phyloP scores from a whole-genome alignment of 1,139 yeast genomes.

The Tardiomyces depauwii region DNA sequence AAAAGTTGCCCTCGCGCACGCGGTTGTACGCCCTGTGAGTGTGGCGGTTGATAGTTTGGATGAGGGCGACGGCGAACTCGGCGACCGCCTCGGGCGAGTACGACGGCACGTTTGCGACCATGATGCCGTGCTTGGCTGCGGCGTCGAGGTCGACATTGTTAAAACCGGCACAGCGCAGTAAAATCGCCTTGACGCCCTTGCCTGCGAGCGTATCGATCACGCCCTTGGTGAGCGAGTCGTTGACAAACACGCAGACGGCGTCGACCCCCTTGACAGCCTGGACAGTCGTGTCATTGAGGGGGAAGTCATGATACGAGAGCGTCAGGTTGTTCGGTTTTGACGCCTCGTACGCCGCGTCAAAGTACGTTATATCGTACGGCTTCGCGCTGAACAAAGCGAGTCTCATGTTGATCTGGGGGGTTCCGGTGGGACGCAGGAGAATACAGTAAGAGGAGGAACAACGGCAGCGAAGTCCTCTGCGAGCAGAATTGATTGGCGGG shows the following conservation, averaged over 20 bases:
- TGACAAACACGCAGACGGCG: constrained; percentile 18
- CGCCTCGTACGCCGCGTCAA: background rate
- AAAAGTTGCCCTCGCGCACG: constrained; percentile 17
- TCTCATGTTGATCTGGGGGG: background rate
- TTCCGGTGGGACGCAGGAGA: background rate
- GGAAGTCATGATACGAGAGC: background rate
- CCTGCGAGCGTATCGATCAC: constrained; percentile 9
- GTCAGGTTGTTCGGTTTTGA: too few species aligned
- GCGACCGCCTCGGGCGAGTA: constrained; percentile 73
- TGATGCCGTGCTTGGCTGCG: constrained; percentile 40
- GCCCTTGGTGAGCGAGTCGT: constrained; percentile 10
- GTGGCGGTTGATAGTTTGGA: constrained; percentile 48
- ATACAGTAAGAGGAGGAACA: too few species aligned
- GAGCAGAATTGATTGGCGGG: too few species aligned
- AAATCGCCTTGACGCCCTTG: constrained; percentile 11
- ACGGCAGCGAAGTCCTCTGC: too few species aligned
- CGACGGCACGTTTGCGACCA: constrained; percentile 55
- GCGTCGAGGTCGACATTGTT: constrained; percentile 47
- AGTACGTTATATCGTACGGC: constrained; percentile 4
- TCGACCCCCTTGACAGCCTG: constrained; percentile 11
- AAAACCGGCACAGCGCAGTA: constrained; percentile 65
- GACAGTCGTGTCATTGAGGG: constrained; percentile 13
- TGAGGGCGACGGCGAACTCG: constrained; percentile 51
- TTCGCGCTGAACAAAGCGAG: constrained; percentile 6
- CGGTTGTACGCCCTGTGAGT: constrained; percentile 16